Base-by-base conservation (phyloP, 345 rosid species). In the Hypericum perforatum region DNA sequence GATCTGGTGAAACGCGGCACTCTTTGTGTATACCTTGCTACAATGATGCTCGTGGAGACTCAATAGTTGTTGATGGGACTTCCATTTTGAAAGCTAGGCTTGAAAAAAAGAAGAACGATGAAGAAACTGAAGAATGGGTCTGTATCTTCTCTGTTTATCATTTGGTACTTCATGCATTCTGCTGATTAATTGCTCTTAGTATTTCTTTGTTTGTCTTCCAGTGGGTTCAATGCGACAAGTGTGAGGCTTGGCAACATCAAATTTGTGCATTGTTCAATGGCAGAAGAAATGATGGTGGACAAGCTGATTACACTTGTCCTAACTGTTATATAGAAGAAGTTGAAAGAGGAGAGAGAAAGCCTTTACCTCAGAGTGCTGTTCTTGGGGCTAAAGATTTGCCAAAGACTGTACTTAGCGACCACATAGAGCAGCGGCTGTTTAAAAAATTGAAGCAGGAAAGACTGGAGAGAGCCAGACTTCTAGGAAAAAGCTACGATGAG, bases 181-280 rank as follows among this genome's bases (percentile, higher is more conserved):
- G 22, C 42, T 65, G 39, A 52, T 45, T 52, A 45, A 38, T 45
- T 62, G 8, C 29, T 53, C 49, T 70, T 43, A 58, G 45, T 54
- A 58, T 48, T 46, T 4, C 14, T 65, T 69, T 53, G 11, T 70
- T 71, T 42, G 59, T 50, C 57, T 12, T 73, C 73, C 84, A 92
- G 97, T 92, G 98, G 98, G 97, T 92, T 68, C 98, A 92, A 63
- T 94, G 99, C 78, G 99, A 94, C 81, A 94, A 94, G 65, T 94
- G 99, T 71, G 95, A 94, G 71, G 85, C 86, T 37, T 94, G 99
- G 99, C 99, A 94, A 75, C 99, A 94, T 76, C 99, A 94, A 66
- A 94, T 94, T 41, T 94, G 99, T 70, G 94, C 95, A 67, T 67
- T 94, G 58, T 94, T 94, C 73, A 94, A 94, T 76, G 97, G 99